Percentiles rank a stretch among this genome's conserved stretches.
Evolutionary conservation across 2,329 filamentous ascomycete genomes (phyloP).

Genomic region (Pezicula carpinea): DNA sequence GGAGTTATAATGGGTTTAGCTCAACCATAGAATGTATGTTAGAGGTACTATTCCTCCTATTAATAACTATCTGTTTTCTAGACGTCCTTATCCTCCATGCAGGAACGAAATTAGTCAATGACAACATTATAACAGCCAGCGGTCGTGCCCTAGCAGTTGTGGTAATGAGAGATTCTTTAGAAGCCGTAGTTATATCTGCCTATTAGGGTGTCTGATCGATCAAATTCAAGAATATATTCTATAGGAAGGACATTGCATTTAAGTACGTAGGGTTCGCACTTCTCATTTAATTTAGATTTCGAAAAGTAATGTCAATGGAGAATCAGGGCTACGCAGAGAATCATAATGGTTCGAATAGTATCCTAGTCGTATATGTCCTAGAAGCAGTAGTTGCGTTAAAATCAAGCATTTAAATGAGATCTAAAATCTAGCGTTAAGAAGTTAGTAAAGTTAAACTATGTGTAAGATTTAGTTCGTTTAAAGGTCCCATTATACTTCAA

Average conservation of each 20-base stretch:
- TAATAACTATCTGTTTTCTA: no score
- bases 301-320: no score
- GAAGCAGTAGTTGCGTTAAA: no score
- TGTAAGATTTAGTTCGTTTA: no score
- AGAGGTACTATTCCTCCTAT: background rate
- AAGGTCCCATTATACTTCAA: no score
- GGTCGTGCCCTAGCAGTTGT: background rate
- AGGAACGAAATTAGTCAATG: background rate
- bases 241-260: background rate
- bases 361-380: no score
- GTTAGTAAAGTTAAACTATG: no score
- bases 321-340: no score
- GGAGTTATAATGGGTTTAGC: slow-evolving; percentile 35
- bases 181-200: background rate
- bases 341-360: no score
- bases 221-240: background rate
- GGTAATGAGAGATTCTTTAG: background rate
- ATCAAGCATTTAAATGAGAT: no score
- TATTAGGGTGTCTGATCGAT: background rate
- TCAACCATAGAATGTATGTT: background rate
- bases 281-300: no score
- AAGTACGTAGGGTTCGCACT: background rate
- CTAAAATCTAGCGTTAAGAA: no score
- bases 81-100: background rate
- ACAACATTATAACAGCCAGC: background rate